Conservation (phyloP, 176 grass and related monocot genomes). For the Oryza nivara region DNA sequence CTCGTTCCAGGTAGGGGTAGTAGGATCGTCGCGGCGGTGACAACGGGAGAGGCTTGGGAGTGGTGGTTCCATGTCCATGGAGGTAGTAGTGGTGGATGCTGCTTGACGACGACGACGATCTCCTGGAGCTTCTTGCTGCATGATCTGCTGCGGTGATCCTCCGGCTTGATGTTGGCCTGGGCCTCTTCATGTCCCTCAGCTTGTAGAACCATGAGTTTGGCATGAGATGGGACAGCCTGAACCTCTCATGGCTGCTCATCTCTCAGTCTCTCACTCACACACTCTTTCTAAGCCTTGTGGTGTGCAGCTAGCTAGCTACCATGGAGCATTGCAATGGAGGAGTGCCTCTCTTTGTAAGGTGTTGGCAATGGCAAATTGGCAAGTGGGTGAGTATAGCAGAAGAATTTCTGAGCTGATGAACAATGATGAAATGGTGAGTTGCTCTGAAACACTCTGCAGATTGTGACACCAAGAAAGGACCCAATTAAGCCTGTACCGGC, state of each 20-base stretch:
- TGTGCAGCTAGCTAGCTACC: not conserved
- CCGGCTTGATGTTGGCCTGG: conserved; percentile 9
- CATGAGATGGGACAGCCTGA: conserved; percentile 50
- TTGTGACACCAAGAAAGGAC: conserved; percentile 30
- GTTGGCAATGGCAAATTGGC: conserved; percentile 22
- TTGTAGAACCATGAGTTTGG: conserved; percentile 70
- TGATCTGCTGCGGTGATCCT: conserved; percentile 1
- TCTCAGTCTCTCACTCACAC: not conserved
- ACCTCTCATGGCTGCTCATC: conserved; percentile 49
- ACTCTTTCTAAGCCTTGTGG: conserved; percentile 6
- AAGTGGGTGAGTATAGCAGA: not conserved
- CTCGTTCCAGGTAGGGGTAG: conserved; percentile 34
- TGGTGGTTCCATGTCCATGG: conserved; percentile 5
- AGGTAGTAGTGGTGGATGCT: conserved; percentile 26
- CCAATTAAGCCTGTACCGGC: conserved; percentile 7
- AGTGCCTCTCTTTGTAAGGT: conserved; percentile 24
- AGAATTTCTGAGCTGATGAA: not conserved
- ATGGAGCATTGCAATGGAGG: conserved; percentile 10
- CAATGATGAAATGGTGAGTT: not conserved
- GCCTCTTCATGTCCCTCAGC: conserved; percentile 57
- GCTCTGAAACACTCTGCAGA: not conserved
- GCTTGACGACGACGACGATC: conserved; percentile 12
- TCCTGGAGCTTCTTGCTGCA: conserved; percentile 20
- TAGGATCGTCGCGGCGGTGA: conserved; percentile 28
- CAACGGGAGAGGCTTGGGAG: conserved; percentile 38